Evolutionary conservation across 164 flowering plant genomes (phyloP), one percentile per base, ranked within the genome.

Genomic region (Tetracentron sinense): DNA sequence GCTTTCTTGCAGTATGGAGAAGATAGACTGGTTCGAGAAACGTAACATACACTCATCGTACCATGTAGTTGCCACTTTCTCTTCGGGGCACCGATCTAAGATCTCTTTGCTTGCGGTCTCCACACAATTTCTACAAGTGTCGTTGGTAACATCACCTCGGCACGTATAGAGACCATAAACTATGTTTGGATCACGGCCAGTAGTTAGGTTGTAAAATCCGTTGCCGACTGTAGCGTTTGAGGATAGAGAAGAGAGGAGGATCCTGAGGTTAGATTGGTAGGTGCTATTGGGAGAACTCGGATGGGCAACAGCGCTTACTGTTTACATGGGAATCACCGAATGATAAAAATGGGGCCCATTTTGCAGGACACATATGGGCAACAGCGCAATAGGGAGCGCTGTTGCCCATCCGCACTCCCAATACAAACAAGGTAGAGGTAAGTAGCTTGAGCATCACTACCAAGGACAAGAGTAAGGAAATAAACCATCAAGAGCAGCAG

Each of bases 191-290:
- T 25, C 14, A 44, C 66, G 54, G 26, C 77, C 82, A 7, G n/a
- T 15, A 5, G 77, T 51, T 21, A 48, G n/a, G 28, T 63, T 71
- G 60, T 62, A 56, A 55, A 63, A 79, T 5, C 78, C 74, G 38
- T 57, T 54, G 31, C 22, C 30, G 64, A 38, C 49, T 0, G 19
- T 42, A 19, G 55, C 47, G 57, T 58, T 14, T 35, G 75, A 53
- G 48, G 69, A 27, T 48, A 77, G 75, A 20, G 75, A 53, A 42
- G 69, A 27, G 53, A 77, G 75, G 23, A 75, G 68, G 61, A 25
- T 30, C 26, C 70, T 52, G 60, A 70, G 80, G 31, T 77, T 79
- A 12, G 54, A 28, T 74, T n/a, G n/a, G n/a, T n/a, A n/a, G 27
- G 63, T 52, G 52, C 74, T 72, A 4, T 56, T 62, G 10, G 27